Evolutionary conservation across 2,329 filamentous ascomycete genomes (phyloP), one percentile per base, ranked within the genome.

Genomic region (Trichophyton schoenleinii): DNA sequence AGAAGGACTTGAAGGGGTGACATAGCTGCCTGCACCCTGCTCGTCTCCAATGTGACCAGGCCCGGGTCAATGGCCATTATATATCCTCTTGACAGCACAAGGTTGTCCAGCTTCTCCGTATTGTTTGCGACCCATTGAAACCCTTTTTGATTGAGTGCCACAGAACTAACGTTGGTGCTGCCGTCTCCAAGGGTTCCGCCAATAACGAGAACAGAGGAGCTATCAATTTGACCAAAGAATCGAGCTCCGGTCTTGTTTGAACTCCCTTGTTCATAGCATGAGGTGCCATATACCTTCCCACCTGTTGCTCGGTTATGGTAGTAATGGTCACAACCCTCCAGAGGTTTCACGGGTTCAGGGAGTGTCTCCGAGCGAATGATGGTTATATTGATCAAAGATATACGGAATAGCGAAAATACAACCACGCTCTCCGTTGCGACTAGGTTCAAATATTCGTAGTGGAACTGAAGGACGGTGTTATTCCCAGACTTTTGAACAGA

Each of bases 301-400:
- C 62, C 62, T 13, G 62, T 60, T 58, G 60, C 62, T 38, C 38
- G 22, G 31, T 63, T 63, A 38, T 61, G 49, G 25, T 58, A 63
- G 57, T 53, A 63, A 3, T 18, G n/a, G 18, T 60, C 53, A 34
- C 62, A 63, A 11, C 55, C 15, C 34, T 61, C 60, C 9, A 62
- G 25, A 15, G 62, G 62, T 15, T 62, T 61, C 20, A 63, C 62
- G 13, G 62, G 62, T 15, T 61, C 58, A 4, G 62, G 60, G 15
- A 63, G 62, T 2, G 62, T 63, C 44, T 63, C 62, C 34, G 62
- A 63, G 3, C 62, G 48, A 53, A 63, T 38, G 25, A 61, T 57
- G 11, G 57, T 61, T 25, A 63, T 63, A 36, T 62, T 63, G 20
- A 62, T 60, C 20, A 60, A 22, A 18, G 62, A 63, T 9, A 63